Evolutionary conservation across 768 basidiomycete genomes (phyloP).

Genomic region (Lactarius deliciosus): DNA sequence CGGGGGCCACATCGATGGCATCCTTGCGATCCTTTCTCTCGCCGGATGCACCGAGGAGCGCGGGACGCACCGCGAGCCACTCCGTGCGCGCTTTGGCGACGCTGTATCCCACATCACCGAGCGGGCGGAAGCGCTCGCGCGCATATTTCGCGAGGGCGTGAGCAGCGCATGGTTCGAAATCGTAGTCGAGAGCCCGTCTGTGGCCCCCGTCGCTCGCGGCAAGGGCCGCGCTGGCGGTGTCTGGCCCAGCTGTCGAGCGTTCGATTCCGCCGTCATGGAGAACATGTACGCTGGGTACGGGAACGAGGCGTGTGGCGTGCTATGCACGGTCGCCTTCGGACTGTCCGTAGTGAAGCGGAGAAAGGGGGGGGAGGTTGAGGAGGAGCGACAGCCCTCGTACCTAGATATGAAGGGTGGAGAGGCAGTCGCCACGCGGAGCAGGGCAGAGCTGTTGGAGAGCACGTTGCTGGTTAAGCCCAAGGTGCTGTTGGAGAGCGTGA

Average conservation of each 20-base stretch:
- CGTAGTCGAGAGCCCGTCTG: conserved; percentile 19
- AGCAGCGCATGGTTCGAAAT: conserved; percentile 38
- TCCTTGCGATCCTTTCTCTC: conserved; percentile 38
- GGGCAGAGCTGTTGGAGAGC: conserved; percentile 23
- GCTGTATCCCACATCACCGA: conserved; percentile 34
- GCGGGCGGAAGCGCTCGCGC: conserved; percentile 34
- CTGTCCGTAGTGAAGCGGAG: conserved; percentile 26
- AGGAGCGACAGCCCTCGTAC: conserved; percentile 14
- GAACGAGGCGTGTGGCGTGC: conserved; percentile 24
- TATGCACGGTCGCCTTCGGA: conserved; percentile 28
- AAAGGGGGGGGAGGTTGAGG: conserved; percentile 16
- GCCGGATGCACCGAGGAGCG: conserved; percentile 36
- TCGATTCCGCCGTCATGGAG: conserved; percentile 25
- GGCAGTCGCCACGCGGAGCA: conserved; percentile 15
- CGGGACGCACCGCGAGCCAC: conserved; percentile 34
- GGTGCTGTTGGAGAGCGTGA: conserved; percentile 31
- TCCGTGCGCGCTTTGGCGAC: conserved; percentile 36
- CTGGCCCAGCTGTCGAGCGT: conserved; percentile 18
- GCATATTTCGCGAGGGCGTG: conserved; percentile 36
- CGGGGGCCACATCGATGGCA: conserved; percentile 35
- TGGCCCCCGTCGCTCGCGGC: background rate
- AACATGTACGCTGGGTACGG: conserved; percentile 30
- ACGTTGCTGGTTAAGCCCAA: conserved; percentile 30
- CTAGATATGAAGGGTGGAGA: conserved; percentile 22
- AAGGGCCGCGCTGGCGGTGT: conserved; percentile 9